These are phyloP conservation scores for Mytilinidion resinicola DNA, from an alignment of 495 filamentous ascomycete genomes.

Conservation along the genomic window DNA sequence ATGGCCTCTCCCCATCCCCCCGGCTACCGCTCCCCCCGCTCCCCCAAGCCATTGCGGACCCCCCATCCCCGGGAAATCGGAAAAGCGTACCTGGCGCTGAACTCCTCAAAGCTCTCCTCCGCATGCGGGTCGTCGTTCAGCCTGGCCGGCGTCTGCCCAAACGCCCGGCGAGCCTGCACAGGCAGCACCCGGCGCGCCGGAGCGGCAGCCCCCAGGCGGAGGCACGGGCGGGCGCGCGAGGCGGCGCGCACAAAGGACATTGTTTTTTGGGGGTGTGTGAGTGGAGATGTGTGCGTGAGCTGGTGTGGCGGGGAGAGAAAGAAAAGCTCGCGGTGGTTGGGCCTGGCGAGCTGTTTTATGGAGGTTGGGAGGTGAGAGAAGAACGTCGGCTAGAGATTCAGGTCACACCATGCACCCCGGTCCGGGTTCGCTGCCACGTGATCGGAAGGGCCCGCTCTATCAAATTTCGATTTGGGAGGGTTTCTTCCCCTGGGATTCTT, in stretches of 20 bases:
- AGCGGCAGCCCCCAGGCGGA: constrained; percentile 5
- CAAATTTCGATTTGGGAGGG: no score
- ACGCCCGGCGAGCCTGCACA: constrained; percentile 19
- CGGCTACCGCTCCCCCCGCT: background rate
- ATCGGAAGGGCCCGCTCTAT: no score
- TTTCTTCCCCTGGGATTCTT: no score
- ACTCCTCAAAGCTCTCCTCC: constrained; percentile 97
- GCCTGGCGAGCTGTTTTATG: no score
- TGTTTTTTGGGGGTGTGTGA: constrained; percentile 1
- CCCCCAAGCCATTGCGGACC: background rate
- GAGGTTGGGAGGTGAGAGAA: no score
- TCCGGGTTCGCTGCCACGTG: no score
- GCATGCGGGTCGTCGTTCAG: constrained; percentile 36
- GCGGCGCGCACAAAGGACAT: constrained; percentile 29
- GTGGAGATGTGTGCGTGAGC: background rate
- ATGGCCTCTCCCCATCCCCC: background rate
- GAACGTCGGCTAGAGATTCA: no score
- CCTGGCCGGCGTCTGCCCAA: constrained; percentile 26
- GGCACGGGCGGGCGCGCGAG: constrained; percentile 11
- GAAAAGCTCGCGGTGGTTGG: background rate
- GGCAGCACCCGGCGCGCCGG: constrained; percentile 17
- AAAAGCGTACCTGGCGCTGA: constrained; percentile 80
- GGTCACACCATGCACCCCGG: no score
- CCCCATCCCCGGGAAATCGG: background rate
- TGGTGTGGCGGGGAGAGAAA: background rate